Evolutionary conservation across 768 basidiomycete species (phyloP).

Genomic region (Termitomyces sp.): DNA sequence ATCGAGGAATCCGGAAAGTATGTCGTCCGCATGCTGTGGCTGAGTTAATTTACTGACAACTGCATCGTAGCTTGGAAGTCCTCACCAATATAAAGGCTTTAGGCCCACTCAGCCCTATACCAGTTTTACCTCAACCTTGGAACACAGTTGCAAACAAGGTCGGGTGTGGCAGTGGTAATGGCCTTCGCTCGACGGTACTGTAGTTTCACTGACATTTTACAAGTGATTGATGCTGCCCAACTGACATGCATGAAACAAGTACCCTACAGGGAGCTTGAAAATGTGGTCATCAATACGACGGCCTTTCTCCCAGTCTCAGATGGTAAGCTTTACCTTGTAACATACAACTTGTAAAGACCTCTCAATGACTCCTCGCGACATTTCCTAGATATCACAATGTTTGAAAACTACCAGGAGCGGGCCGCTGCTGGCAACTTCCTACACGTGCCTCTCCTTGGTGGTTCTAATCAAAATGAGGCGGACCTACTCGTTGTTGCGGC

Average conservation of each 20-base stretch:
- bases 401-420: conserved; percentile 20
- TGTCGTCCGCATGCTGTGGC: not conserved
- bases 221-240: conserved; percentile 20
- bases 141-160: conserved; percentile 18
- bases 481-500: not conserved
- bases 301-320: conserved; percentile 25
- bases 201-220: not conserved
- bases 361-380: not conserved
- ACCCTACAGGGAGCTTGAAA: conserved; percentile 20
- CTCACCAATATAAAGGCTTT: not conserved
- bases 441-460: conserved; percentile 6
- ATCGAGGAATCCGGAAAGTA: too few relatives aligned
- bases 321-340: conserved; percentile 18
- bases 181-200: not conserved
- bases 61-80: not conserved
- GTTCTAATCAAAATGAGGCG: not conserved
- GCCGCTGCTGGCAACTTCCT: conserved; percentile 10
- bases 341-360: not conserved
- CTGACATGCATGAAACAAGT: conserved; percentile 28
- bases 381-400: conserved; percentile 23
- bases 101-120: not conserved
- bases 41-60: not conserved
- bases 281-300: conserved; percentile 21
- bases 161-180: conserved; percentile 28
- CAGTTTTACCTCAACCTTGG: not conserved